These are phyloP conservation scores for Gelatoporia subvermispora DNA, from an alignment of 768 basidiomycete genomes.

Conservation along the genomic window DNA sequence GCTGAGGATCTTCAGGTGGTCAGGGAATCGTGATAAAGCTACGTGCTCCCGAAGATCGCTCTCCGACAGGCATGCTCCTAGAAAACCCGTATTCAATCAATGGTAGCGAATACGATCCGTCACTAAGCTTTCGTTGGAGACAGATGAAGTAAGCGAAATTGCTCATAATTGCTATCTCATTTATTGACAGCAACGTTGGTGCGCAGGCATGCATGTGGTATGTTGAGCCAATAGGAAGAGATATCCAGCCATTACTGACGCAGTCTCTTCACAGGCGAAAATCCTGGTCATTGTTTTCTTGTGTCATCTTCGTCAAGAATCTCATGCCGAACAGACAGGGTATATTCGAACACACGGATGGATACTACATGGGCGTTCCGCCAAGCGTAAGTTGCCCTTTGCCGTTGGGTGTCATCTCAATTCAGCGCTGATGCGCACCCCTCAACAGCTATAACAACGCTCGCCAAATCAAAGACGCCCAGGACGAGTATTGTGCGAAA, in stretches of 20 bases:
- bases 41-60: slow-evolving; percentile 63
- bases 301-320: not conserved
- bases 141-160: slow-evolving; percentile 61
- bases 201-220: slow-evolving; percentile 28
- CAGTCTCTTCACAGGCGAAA: slow-evolving; percentile 1
- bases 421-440: too few species aligned
- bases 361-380: slow-evolving; percentile 68
- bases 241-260: not conserved
- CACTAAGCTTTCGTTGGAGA: slow-evolving; percentile 57
- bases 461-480: slow-evolving; percentile 55
- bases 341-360: slow-evolving; percentile 41
- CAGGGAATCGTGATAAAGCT: slow-evolving; percentile 79
- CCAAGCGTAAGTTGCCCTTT: slow-evolving; percentile 40
- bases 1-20: slow-evolving; percentile 40
- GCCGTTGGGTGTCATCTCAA: slow-evolving; percentile 7
- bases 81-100: slow-evolving; percentile 69
- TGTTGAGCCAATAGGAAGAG: slow-evolving; percentile 1
- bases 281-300: slow-evolving; percentile 2
- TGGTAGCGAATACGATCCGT: slow-evolving; percentile 39
- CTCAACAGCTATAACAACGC: slow-evolving; percentile 55
- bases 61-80: slow-evolving; percentile 67
- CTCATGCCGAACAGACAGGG: slow-evolving; percentile 17
- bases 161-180: not conserved
- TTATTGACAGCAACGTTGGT: not conserved
- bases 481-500: slow-evolving; percentile 61